Evolutionary conservation across 441 rosid species (phyloP).

Genomic region (Pelargonium australe): DNA sequence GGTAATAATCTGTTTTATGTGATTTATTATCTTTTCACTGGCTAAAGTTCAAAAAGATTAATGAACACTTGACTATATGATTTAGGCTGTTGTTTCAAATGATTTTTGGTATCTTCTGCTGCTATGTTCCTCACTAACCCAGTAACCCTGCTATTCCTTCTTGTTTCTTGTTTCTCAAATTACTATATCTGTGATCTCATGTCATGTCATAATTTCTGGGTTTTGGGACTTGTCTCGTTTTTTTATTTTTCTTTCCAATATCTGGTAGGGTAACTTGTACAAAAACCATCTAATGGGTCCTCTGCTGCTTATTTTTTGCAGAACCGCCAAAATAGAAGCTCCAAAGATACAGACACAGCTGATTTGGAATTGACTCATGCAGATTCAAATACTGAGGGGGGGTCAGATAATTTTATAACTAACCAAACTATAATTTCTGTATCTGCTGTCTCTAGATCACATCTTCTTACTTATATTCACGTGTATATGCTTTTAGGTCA

Average conservation of each 20-base stretch:
- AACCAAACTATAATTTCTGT: neutral
- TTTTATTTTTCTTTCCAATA: no score
- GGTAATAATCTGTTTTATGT: constrained; percentile 31
- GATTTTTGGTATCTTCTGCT: no score
- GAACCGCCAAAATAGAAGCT: constrained; percentile 57
- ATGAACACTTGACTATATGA: no score
- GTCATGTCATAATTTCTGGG: no score
- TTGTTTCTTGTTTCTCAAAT: no score
- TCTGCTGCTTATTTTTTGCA: constrained; percentile 21
- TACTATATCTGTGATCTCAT: no score
- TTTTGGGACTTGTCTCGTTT: no score
- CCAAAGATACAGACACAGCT: constrained; percentile 32
- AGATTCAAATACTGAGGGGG: constrained; percentile 22
- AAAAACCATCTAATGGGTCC: neutral
- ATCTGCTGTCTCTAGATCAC: neutral
- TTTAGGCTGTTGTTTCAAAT: no score
- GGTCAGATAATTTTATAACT: constrained; percentile 27
- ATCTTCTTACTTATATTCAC: constrained; percentile 7
- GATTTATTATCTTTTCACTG: neutral
- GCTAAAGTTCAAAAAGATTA: no score
- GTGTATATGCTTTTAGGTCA: constrained; percentile 23
- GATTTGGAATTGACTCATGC: constrained; percentile 15
- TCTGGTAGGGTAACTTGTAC: neutral
- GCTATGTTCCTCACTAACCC: no score
- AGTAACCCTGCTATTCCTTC: no score